A percentile compares a stretch with the other conserved stretches of the same genome.
Conservation (phyloP, 2,329 filamentous ascomycete genomes). For the Aspergillus sergii region DNA sequence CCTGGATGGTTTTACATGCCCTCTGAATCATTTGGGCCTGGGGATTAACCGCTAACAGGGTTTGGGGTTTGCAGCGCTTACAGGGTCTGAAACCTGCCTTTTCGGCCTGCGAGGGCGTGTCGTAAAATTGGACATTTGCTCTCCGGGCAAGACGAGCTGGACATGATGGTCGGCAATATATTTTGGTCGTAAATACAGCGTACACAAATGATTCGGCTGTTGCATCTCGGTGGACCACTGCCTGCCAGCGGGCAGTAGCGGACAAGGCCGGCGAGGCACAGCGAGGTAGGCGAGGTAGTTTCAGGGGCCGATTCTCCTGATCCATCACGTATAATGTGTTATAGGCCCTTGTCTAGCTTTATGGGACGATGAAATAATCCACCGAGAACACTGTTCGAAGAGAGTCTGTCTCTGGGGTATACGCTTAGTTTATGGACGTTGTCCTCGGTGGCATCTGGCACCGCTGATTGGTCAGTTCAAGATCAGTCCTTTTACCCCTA, state of each 20-base stretch:
- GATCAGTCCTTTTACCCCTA: slow-evolving; percentile 21
- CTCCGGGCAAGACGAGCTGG: slow-evolving; percentile 59
- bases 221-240: slow-evolving; percentile 49
- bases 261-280: slow-evolving; percentile 19
- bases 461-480: slow-evolving; percentile 40
- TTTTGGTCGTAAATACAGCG: slow-evolving; percentile 57
- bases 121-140: slow-evolving; percentile 59
- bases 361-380: not conserved
- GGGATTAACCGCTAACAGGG: slow-evolving; percentile 31
- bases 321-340: slow-evolving; percentile 6
- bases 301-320: slow-evolving; percentile 16
- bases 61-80: slow-evolving; percentile 58
- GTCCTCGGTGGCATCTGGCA: not conserved
- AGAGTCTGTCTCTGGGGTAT: not conserved
- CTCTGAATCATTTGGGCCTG: slow-evolving; percentile 33
- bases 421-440: not conserved
- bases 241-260: slow-evolving; percentile 45
- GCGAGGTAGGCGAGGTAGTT: slow-evolving; percentile 26
- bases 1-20: slow-evolving; percentile 36
- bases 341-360: not conserved
- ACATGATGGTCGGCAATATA: slow-evolving; percentile 61
- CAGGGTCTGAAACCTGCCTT: slow-evolving; percentile 56
- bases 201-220: slow-evolving; percentile 56
- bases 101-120: slow-evolving; percentile 50
- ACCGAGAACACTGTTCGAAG: not conserved